phyloP scores from a whole-genome alignment of 768 basidiomycete species.

The Leccinum boreale region DNA sequence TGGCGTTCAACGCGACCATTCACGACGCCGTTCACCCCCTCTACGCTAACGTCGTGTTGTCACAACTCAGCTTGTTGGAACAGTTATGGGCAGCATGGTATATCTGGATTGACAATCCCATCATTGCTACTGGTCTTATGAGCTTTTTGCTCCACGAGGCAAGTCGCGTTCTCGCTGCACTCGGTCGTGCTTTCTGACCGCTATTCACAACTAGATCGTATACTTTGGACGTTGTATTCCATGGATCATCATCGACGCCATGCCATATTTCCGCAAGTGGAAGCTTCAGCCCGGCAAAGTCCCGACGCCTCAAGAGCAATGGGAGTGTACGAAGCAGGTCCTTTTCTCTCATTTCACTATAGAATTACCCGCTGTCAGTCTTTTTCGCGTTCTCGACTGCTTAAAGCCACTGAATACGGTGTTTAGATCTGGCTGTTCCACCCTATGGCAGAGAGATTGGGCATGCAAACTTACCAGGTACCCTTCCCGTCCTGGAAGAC shows the following conservation, averaged over 20 bases:
- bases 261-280: constrained; percentile 92
- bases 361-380: constrained; percentile 80
- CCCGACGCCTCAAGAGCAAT: constrained; percentile 79
- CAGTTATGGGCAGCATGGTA: constrained; percentile 86
- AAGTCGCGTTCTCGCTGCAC: constrained; percentile 20
- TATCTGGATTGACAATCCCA: constrained; percentile 78
- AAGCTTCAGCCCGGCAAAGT: constrained; percentile 89
- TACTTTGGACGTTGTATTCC: constrained; percentile 96
- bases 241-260: constrained; percentile 93
- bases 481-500: constrained; percentile 76
- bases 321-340: constrained; percentile 94
- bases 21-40: constrained; percentile 38
- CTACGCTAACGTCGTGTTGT: constrained; percentile 57
- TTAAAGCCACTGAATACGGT: neutral
- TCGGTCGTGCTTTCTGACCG: neutral
- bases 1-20: constrained; percentile 42
- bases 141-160: constrained; percentile 95
- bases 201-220: constrained; percentile 57
- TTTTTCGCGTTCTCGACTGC: no score
- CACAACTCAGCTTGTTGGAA: constrained; percentile 67
- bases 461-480: constrained; percentile 90
- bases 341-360: constrained; percentile 94
- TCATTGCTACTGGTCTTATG: constrained; percentile 91
- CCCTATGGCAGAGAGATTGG: constrained; percentile 80
- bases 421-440: constrained; percentile 86